Base-by-base conservation (phyloP, 257 asterid species). In the Solanum sitiens region DNA sequence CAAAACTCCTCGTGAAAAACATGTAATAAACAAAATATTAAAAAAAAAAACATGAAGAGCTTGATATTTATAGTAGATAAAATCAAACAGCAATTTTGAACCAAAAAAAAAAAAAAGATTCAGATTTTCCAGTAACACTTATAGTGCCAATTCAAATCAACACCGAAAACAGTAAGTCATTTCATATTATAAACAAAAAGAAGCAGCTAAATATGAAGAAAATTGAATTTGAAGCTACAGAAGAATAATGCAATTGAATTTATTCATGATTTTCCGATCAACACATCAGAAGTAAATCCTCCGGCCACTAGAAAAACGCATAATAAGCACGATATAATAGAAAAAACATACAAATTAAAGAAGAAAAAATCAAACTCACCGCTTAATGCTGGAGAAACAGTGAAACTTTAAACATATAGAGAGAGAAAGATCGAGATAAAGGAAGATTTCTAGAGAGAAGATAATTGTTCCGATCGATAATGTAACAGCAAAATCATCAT, bases 401-500 rank as follows among this genome's bases (percentile, higher is more conserved):
- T 67, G 8, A 79, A 53, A 32, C 40, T 32, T 74, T 20, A 50
- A 53, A 85, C 90, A 89, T 92, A 93, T 88, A 87, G 87, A 88
- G 92, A 90, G 89, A 87, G 92, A 88, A 15, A 85, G 87, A 63
- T 7, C 42, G 59, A 87, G 71, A 91, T 20, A 47, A 16, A 50
- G 20, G 71, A 82, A 27, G 82, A 68, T 40, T 85, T 73, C n/a
- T 37, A 27, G 63, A 87, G 91, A 86, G 77, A 82, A 86, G 79
- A 50, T 88, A 87, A 87, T 87, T 89, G 89, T 85, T 76, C 85
- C 90, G 92, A 92, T 89, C 90, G 86, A 89, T 82, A 93, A 92
- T 90, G 89, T 83, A 90, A 89, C 92, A 87, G 91, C 92, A 88
- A 95, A 92, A 87, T 89, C 93, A 50, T 76, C 50, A 40, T 80